Conservation (phyloP, 352 stramenopile genomes). For the Aphanomyces invadans region DNA sequence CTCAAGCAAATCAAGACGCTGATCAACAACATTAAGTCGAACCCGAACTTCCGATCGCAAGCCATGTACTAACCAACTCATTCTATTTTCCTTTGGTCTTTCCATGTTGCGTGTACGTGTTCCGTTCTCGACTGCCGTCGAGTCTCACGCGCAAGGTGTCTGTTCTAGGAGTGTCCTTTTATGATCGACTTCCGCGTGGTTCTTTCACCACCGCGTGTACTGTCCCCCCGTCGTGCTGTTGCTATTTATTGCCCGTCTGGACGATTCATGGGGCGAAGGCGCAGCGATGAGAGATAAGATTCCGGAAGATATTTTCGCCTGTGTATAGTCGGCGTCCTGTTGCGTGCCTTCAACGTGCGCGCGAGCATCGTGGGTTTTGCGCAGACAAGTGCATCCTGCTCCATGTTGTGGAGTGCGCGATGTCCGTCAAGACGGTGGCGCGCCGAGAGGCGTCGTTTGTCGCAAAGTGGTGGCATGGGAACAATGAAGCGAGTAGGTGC, state of each 20-base stretch:
- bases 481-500: too few relatives aligned
- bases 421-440: too few relatives aligned
- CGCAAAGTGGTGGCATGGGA: too few relatives aligned
- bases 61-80: constrained; percentile 19
- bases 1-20: constrained; percentile 26
- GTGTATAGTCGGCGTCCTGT: too few relatives aligned
- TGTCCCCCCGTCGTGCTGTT: neutral
- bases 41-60: constrained; percentile 24
- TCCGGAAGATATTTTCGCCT: neutral
- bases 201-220: neutral
- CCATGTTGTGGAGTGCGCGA: too few relatives aligned
- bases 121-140: neutral
- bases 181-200: neutral
- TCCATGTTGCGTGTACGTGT: constrained; percentile 6
- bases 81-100: neutral
- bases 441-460: too few relatives aligned
- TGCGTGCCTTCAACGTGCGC: too few relatives aligned
- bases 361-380: too few relatives aligned
- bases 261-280: neutral
- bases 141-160: neutral
- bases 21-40: constrained; percentile 27
- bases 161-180: neutral
- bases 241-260: neutral
- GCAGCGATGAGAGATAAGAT: neutral
- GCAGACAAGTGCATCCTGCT: too few relatives aligned